Percentiles rank a stretch among this genome's conserved stretches.
Conservation (phyloP, 2,329 filamentous ascomycete species). For the Ascochyta lentis region DNA sequence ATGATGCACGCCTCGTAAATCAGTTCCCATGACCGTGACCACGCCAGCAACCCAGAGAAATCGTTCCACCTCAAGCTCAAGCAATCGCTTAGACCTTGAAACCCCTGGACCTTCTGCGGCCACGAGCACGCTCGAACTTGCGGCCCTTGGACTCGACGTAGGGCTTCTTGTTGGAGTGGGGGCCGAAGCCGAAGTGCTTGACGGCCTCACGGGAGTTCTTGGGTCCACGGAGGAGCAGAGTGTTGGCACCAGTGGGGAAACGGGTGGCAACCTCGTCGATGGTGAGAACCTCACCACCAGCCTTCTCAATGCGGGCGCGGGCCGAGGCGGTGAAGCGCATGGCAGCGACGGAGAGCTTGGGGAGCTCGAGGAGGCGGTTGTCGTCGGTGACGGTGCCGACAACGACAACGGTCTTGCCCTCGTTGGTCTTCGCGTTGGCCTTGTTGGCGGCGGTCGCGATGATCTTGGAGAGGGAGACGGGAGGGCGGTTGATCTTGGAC, state of each 20-base stretch:
- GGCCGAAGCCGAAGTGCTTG: conserved; percentile 99
- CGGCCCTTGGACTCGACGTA: conserved; percentile 98
- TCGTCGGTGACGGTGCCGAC: conserved; percentile 43
- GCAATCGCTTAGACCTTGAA: conserved; percentile 91
- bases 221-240: conserved; percentile 92
- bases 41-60: conserved; percentile 49
- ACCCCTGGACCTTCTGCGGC: conserved; percentile 95
- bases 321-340: conserved; percentile 97
- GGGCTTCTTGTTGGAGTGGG: conserved; percentile 99
- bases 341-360: conserved; percentile 92
- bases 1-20: conserved; percentile 47
- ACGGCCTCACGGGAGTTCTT: conserved; percentile 98
- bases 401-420: conserved; percentile 86
- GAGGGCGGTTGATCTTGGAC: conserved; percentile 91
- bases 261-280: conserved; percentile 96
- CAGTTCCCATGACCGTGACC: conserved; percentile 46
- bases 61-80: conserved; percentile 32
- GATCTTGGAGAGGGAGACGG: conserved; percentile 93
- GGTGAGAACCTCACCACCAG: conserved; percentile 93
- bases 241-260: conserved; percentile 95
- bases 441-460: conserved; percentile 65
- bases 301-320: conserved; percentile 89
- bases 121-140: conserved; percentile 99
- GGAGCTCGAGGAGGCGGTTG: conserved; percentile 62
- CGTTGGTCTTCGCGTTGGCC: conserved; percentile 61